A percentile compares a stretch with the other conserved stretches of the same genome.
phyloP scores from a whole-genome alignment of 257 asterid species.

The Hygrophila difformis region DNA sequence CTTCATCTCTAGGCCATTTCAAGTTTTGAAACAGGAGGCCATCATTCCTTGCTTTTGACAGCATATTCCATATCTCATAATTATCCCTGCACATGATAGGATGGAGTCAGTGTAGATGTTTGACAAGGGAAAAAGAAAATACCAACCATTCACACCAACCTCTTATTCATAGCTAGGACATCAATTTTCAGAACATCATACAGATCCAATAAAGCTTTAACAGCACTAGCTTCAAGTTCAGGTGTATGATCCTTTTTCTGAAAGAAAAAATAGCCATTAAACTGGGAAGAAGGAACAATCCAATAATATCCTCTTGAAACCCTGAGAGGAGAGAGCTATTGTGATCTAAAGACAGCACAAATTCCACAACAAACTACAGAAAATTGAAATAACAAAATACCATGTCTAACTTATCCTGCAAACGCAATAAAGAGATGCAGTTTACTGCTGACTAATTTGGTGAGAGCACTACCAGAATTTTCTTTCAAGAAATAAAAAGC shows the following conservation, averaged over 20 bases:
- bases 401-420: too few relatives aligned
- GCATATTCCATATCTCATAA: conserved; percentile 68
- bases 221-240: conserved; percentile 81
- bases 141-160: conserved; percentile 39
- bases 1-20: conserved; percentile 89
- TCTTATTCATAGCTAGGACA: conserved; percentile 59
- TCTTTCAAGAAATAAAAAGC: too few relatives aligned
- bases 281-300: conserved; percentile 8
- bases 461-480: too few relatives aligned
- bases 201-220: conserved; percentile 86
- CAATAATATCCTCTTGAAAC: conserved; percentile 8
- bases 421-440: too few relatives aligned
- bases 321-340: too few relatives aligned
- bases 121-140: conserved; percentile 1
- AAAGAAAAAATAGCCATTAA: conserved; percentile 16
- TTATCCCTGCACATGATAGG: conserved; percentile 42
- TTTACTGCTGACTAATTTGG: too few relatives aligned
- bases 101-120: conserved; percentile 8
- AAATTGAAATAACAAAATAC: too few relatives aligned
- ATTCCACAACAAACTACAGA: too few relatives aligned
- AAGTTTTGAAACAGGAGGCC: conserved; percentile 85
- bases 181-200: conserved; percentile 89
- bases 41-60: conserved; percentile 76
- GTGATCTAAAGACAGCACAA: too few relatives aligned
- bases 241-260: conserved; percentile 77